Evolutionary conservation across 73 alveolate genomes (phyloP), one percentile per base, ranked within the genome.

Genomic region (Tetrahymena borealis): DNA sequence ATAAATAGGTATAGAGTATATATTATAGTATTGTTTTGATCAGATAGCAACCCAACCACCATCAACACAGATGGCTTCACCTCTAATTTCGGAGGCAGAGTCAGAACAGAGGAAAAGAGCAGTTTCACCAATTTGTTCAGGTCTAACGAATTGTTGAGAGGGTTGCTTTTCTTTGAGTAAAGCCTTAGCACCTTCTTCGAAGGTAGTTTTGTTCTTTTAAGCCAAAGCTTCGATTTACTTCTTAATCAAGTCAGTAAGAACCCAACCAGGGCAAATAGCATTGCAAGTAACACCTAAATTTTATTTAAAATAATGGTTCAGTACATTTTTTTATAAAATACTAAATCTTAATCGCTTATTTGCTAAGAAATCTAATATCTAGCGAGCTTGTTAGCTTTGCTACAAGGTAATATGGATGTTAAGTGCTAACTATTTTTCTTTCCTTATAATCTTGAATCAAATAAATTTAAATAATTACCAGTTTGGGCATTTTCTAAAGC

Each of bases 221-320:
- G 96, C 94, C 12, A 38, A 90, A 16, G 38, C 90, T 91, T 93
- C 42, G 16, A 93, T 93, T 78, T 93, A 32, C 10, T 33, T 91
- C 90, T 93, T 94, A 16, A 93, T 91, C 38, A 93, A 78, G 39
- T 90, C 90, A 12, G 96, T 93, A 91, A 90, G 91, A 28, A 93
- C 96, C 94, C 94, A 93, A 78, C 96, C 96, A 33, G 96, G 96
- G 79, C 96, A 93, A 16, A 93, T 90, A 32, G 96, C 96, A 91
- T 93, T 93, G 7, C 94, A 78, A 33, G 96, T 93, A 9, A 93
- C 40, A 33, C 92, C 92, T 60, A 60, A 7, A 60, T 7, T 60
- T 60, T 2, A 1, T 24, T 15, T n/a, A 0, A 60, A 60, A 60
- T 60, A n/a, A 5, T 60, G n/a, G 2, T 9, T 39, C 12, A 60